Evolutionary conservation across 2,329 filamentous ascomycete genomes (phyloP).

Genomic region (Arthroderma sp.): DNA sequence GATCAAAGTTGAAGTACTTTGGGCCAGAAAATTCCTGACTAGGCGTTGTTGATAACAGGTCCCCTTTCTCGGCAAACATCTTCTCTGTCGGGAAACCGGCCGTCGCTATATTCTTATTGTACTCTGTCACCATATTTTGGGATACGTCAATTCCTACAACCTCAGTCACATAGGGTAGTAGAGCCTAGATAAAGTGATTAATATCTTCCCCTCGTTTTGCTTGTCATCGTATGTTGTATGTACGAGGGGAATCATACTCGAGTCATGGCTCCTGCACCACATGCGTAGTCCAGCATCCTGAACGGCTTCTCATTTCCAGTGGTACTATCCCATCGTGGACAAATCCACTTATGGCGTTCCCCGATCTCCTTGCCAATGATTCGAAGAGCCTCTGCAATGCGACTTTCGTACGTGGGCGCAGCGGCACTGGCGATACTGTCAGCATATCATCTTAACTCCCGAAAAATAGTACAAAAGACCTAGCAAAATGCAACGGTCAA

Average conservation of each 20-base stretch:
- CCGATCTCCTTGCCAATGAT: conserved; percentile 46
- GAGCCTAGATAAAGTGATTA: conserved; percentile 33
- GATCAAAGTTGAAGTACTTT: conserved; percentile 58
- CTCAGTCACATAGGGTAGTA: conserved; percentile 51
- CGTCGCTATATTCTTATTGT: conserved; percentile 49
- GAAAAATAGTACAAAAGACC: not conserved
- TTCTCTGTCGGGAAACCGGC: conserved; percentile 39
- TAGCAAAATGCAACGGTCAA: not conserved
- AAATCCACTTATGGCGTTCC: conserved; percentile 48
- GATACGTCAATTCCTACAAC: conserved; percentile 60
- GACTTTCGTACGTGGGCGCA: conserved; percentile 40
- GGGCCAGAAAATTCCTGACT: conserved; percentile 46
- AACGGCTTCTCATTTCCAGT: conserved; percentile 25
- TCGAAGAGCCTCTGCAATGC: conserved; percentile 43
- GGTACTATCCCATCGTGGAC: conserved; percentile 40
- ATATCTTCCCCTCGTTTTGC: not conserved
- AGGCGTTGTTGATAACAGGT: conserved; percentile 43
- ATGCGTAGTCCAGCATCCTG: conserved; percentile 62
- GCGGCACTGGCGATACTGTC: not conserved
- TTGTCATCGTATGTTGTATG: conserved; percentile 4
- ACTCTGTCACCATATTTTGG: conserved; percentile 55
- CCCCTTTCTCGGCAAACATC: conserved; percentile 47
- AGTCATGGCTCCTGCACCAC: conserved; percentile 57
- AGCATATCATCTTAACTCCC: not conserved
- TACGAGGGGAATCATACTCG: conserved; percentile 37